These are phyloP conservation scores for Phytophthora pistaciae DNA, from an alignment of 352 stramenopile genomes.

Conservation along the genomic window DNA sequence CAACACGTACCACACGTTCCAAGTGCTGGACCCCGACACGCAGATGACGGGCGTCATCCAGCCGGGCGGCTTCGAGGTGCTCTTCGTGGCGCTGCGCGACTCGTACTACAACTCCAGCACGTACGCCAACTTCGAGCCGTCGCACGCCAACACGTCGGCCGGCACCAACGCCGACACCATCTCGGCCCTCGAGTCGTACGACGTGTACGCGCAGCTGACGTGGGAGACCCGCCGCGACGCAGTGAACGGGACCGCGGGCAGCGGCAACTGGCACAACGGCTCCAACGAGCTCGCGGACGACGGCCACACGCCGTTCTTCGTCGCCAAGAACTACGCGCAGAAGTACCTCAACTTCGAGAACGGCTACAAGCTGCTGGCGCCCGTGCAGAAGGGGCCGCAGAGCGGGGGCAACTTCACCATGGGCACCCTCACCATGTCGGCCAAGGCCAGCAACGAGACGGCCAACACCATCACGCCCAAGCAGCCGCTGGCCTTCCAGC, in stretches of 20 bases:
- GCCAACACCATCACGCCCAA: slow-evolving; percentile 46
- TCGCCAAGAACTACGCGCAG: slow-evolving; percentile 64
- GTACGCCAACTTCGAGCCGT: slow-evolving; percentile 52
- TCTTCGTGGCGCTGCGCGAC: slow-evolving; percentile 59
- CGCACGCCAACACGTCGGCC: slow-evolving; percentile 35
- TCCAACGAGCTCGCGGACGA: slow-evolving; percentile 51
- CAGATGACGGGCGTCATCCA: slow-evolving; percentile 69
- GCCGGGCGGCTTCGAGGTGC: slow-evolving; percentile 57
- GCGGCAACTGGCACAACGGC: slow-evolving; percentile 65
- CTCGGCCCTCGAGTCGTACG: slow-evolving; percentile 51
- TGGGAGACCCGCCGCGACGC: slow-evolving; percentile 53
- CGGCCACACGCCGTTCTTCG: slow-evolving; percentile 56
- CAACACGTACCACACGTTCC: slow-evolving; percentile 69
- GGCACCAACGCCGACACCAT: slow-evolving; percentile 45
- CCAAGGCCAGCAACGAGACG: slow-evolving; percentile 53
- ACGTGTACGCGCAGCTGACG: slow-evolving; percentile 56
- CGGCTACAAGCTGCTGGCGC: slow-evolving; percentile 63
- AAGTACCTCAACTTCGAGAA: slow-evolving; percentile 68
- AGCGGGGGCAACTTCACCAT: slow-evolving; percentile 69
- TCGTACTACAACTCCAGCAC: slow-evolving; percentile 54
- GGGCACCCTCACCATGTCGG: slow-evolving; percentile 61
- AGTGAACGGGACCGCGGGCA: slow-evolving; percentile 51
- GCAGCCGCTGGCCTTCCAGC: slow-evolving; percentile 58
- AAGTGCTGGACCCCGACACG: slow-evolving; percentile 63
- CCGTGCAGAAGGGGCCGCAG: slow-evolving; percentile 52